These are phyloP conservation scores for Phytophthora megakarya DNA, from an alignment of 352 stramenopile species.

Conservation along the genomic window DNA sequence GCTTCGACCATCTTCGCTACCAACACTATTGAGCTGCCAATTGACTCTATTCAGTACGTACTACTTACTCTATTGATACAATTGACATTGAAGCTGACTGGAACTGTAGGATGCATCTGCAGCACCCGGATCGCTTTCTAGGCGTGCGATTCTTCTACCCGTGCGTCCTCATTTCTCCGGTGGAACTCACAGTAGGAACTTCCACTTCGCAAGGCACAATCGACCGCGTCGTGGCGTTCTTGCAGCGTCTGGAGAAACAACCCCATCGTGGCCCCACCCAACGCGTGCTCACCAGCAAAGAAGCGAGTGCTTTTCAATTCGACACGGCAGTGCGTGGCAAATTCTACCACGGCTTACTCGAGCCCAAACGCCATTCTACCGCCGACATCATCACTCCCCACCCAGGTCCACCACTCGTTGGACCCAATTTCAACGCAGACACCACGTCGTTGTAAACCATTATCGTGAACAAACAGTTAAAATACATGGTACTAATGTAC, in stretches of 20 bases:
- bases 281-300: constrained; percentile 57
- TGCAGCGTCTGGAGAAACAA: constrained; percentile 60
- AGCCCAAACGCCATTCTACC: constrained; percentile 43
- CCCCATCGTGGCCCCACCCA: constrained; percentile 67
- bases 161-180: constrained; percentile 63
- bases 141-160: constrained; percentile 79
- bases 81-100: not conserved
- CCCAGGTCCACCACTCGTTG: constrained; percentile 45
- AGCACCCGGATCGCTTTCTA: constrained; percentile 56
- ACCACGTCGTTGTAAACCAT: constrained; percentile 51
- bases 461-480: too few relatives aligned
- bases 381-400: constrained; percentile 50
- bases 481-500: too few relatives aligned
- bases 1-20: constrained; percentile 63
- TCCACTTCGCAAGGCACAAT: constrained; percentile 48
- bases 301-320: constrained; percentile 69
- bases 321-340: constrained; percentile 57
- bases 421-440: constrained; percentile 30
- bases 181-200: constrained; percentile 57
- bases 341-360: constrained; percentile 69
- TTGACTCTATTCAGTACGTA: constrained; percentile 70
- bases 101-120: constrained; percentile 37
- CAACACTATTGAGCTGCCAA: constrained; percentile 61
- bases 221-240: constrained; percentile 48
- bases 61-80: not conserved